Percentiles rank a stretch among this genome's conserved stretches.
phyloP scores from a whole-genome alignment of 1,139 yeast genomes.

The Pichia sorboxylosa region DNA sequence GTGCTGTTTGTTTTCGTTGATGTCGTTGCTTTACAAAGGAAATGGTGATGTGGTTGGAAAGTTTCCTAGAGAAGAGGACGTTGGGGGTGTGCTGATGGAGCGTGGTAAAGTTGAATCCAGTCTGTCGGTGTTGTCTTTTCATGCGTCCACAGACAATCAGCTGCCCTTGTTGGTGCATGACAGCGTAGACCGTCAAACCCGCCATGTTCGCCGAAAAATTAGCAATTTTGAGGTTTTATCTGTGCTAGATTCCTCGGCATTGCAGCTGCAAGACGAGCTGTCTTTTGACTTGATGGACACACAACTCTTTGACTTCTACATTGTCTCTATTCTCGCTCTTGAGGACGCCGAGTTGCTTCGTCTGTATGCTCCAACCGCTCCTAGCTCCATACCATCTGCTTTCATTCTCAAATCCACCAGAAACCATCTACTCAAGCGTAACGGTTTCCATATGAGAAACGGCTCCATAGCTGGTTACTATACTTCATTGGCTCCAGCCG shows the following conservation, averaged over 20 bases:
- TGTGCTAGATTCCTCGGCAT: slow-evolving; percentile 13
- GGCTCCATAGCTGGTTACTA: slow-evolving; percentile 11
- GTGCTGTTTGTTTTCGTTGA: slow-evolving; percentile 23
- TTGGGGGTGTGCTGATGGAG: too few relatives aligned
- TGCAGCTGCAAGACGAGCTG: slow-evolving; percentile 17
- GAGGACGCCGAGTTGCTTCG: slow-evolving; percentile 5
- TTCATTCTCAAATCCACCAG: neutral
- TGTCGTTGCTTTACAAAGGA: too few relatives aligned
- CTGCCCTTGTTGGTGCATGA: slow-evolving; percentile 38
- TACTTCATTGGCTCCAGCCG: slow-evolving; percentile 1
- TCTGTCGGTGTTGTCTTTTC: slow-evolving; percentile 28
- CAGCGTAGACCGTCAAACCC: slow-evolving; percentile 18
- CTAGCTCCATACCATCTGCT: slow-evolving; percentile 1
- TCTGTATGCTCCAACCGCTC: slow-evolving; percentile 4
- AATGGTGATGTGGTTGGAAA: too few relatives aligned
- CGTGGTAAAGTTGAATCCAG: slow-evolving; percentile 1
- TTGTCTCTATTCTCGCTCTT: slow-evolving; percentile 16
- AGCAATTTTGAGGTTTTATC: slow-evolving; percentile 18
- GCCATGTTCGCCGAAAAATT: slow-evolving; percentile 21
- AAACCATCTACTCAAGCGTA: slow-evolving; percentile 16
- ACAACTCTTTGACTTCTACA: slow-evolving; percentile 33
- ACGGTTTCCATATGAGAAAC: slow-evolving; percentile 18
- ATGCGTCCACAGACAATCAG: slow-evolving; percentile 31
- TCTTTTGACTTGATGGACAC: slow-evolving; percentile 28
- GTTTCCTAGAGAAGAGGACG: too few relatives aligned